These are phyloP conservation scores for Termitomyces sp. DNA, from an alignment of 768 basidiomycete species.

Conservation along the genomic window DNA sequence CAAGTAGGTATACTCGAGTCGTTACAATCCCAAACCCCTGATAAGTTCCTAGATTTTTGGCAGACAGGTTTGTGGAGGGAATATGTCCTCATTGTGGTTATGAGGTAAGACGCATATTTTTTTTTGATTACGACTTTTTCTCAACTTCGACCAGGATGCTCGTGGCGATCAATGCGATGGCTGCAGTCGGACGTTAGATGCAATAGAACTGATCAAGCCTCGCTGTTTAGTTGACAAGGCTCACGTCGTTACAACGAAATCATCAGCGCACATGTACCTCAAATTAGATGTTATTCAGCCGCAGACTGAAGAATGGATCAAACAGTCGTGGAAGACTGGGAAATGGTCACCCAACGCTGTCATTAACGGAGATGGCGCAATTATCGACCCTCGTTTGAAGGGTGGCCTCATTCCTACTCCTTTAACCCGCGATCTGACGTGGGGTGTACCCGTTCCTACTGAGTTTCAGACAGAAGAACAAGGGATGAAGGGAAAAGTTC, in stretches of 20 bases:
- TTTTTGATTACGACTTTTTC: neutral
- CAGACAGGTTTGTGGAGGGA: slow-evolving; percentile 98
- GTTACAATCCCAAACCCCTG: neutral
- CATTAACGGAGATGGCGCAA: slow-evolving; percentile 82
- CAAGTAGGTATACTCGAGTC: slow-evolving; percentile 46
- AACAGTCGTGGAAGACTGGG: slow-evolving; percentile 70
- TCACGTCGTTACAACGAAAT: slow-evolving; percentile 71
- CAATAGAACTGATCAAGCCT: slow-evolving; percentile 92
- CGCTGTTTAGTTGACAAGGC: slow-evolving; percentile 84
- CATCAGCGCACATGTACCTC: slow-evolving; percentile 90
- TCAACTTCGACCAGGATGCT: slow-evolving; percentile 61
- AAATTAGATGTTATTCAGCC: slow-evolving; percentile 82
- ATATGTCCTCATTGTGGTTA: slow-evolving; percentile 91
- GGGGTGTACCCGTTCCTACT: slow-evolving; percentile 92
- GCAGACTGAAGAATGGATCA: slow-evolving; percentile 84
- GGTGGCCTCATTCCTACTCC: slow-evolving; percentile 85
- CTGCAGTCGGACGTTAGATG: slow-evolving; percentile 89
- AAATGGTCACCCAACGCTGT: slow-evolving; percentile 94
- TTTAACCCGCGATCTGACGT: slow-evolving; percentile 89
- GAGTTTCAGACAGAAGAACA: slow-evolving; percentile 56
- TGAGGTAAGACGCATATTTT: slow-evolving; percentile 46
- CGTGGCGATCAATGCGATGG: slow-evolving; percentile 98
- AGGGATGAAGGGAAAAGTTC: slow-evolving; percentile 91
- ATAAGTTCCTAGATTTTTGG: slow-evolving; percentile 68
- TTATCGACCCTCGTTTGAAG: slow-evolving; percentile 87